These are phyloP conservation scores for Xylaria venustula DNA, from an alignment of 495 filamentous ascomycete genomes.

Conservation along the genomic window DNA sequence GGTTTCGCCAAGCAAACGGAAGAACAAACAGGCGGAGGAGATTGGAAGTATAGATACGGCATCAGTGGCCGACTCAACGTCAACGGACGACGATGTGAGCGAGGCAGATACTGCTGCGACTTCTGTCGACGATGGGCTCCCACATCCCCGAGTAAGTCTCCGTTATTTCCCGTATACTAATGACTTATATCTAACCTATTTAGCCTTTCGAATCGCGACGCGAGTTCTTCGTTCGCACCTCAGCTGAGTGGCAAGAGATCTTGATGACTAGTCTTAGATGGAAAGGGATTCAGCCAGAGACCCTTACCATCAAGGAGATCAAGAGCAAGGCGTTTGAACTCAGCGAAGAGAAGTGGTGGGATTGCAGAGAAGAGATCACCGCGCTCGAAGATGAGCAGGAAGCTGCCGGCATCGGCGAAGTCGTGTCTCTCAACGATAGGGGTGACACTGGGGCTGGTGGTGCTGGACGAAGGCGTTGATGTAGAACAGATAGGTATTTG, in stretches of 20 bases:
- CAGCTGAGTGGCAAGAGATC: slow-evolving; percentile 83
- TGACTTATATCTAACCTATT: slow-evolving; percentile 35
- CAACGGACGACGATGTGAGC: slow-evolving; percentile 45
- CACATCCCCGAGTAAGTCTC: slow-evolving; percentile 52
- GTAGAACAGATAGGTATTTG: background rate
- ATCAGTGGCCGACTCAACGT: slow-evolving; percentile 27
- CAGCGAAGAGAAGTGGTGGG: slow-evolving; percentile 98
- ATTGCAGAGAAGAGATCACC: slow-evolving; percentile 90
- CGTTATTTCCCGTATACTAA: background rate
- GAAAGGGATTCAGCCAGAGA: slow-evolving; percentile 58
- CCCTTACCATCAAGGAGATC: slow-evolving; percentile 81
- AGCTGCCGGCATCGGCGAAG: slow-evolving; percentile 91
- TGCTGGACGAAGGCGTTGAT: slow-evolving; percentile 58
- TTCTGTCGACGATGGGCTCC: slow-evolving; percentile 56
- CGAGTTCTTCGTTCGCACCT: slow-evolving; percentile 89
- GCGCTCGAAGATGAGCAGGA: slow-evolving; percentile 95
- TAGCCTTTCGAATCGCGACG: slow-evolving; percentile 88
- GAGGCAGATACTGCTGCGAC: slow-evolving; percentile 44
- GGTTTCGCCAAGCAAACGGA: slow-evolving; percentile 42
- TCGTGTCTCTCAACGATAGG: slow-evolving; percentile 80
- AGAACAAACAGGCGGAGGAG: slow-evolving; percentile 48
- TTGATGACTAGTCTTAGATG: slow-evolving; percentile 66
- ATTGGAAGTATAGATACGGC: slow-evolving; percentile 31
- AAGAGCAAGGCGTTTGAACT: slow-evolving; percentile 83
- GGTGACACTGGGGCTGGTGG: slow-evolving; percentile 53